Base-by-base conservation (phyloP, 2,329 filamentous ascomycete species). In the Setomelanomma holmii region DNA sequence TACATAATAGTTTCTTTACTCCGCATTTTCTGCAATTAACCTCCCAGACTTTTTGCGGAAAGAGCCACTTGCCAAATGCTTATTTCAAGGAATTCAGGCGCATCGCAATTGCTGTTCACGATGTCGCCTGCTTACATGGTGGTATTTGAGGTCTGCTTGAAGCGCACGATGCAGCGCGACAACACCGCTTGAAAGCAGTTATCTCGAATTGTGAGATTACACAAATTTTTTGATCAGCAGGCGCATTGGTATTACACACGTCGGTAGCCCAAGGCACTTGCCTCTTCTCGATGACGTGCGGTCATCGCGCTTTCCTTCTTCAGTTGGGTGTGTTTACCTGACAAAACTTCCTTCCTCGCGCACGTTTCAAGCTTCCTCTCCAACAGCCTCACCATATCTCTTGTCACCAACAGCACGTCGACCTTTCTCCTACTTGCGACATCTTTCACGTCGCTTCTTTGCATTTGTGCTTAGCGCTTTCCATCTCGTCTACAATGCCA, bases 261-360 rank as follows among this genome's bases (percentile, higher is more conserved):
- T 55, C 53, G 53, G 40, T 55, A 59, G 55, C 63, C 61, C 43
- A 61, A 57, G 63, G 63, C 62, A 54, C 56, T 63, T 64, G 40
- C 46, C 49, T 52, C 40, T 45, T 53, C 48, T 55, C 48, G 43
- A 58, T 60, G 60, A 63, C 59, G 56, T 61, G 40, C 43, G 45
- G 54, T 20, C 48, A 40, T 56, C 23, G 59, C 55, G 45, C 49
- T 51, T 59, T 55, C 49, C 47, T 40, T 52, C 38, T 30, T 39
- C 48, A 52, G 36, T 50, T 53, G 27, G 50, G 27, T 36, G 44
- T 61, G 51, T 60, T 56, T 56, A 60, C 51, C 45, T 53, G 16
- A 33, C 36, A 30, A 14, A 30, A 10, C 27, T 30, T 30, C 27
- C 3, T 30, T 30, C 27, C 27, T 30, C 27, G 27, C 50, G 52